These are phyloP conservation scores for Pseudodiploospora longispora DNA, from an alignment of 2,329 filamentous ascomycete genomes.

Conservation along the genomic window DNA sequence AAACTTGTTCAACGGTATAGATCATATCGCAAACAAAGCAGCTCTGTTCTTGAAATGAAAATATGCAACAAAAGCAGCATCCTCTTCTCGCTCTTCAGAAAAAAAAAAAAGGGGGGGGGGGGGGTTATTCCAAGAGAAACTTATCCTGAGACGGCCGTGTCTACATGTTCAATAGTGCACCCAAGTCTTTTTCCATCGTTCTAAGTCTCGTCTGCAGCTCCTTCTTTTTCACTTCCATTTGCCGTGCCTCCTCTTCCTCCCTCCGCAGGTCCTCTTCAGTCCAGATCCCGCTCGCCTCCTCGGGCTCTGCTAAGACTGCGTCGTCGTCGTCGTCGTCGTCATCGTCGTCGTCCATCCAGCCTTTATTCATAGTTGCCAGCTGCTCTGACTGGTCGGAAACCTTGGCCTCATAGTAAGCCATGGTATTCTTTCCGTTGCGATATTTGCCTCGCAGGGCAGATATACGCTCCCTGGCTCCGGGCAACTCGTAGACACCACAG, in stretches of 20 bases:
- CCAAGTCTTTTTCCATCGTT: conserved; percentile 49
- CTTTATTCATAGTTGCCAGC: conserved; percentile 64
- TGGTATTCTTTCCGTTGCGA: conserved; percentile 61
- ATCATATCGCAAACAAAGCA: too few relatives aligned
- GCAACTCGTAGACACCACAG: conserved; percentile 76
- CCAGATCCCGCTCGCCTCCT: conserved; percentile 41
- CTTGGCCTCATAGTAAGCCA: conserved; percentile 71
- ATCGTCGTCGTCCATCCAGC: conserved; percentile 47
- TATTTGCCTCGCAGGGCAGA: conserved; percentile 62
- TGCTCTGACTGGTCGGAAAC: conserved; percentile 70
- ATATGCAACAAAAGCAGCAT: too few relatives aligned
- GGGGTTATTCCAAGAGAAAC: too few relatives aligned
- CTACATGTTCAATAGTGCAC: conserved; percentile 46
- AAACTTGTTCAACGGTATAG: too few relatives aligned
- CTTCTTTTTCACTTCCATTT: conserved; percentile 48
- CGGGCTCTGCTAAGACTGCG: conserved; percentile 40
- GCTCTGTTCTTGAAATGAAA: too few relatives aligned
- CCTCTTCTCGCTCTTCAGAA: too few relatives aligned
- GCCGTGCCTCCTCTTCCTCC: conserved; percentile 59
- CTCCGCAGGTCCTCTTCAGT: conserved; percentile 61
- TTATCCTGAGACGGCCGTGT: background rate
- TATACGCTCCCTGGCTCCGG: conserved; percentile 72
- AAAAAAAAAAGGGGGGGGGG: too few relatives aligned
- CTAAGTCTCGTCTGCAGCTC: conserved; percentile 45
- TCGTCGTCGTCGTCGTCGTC: conserved; percentile 45